Percentiles rank a stretch among this genome's conserved stretches.
Evolutionary conservation across 2,329 filamentous ascomycete species (phyloP).

Genomic region (Penicillium sumatraense): DNA sequence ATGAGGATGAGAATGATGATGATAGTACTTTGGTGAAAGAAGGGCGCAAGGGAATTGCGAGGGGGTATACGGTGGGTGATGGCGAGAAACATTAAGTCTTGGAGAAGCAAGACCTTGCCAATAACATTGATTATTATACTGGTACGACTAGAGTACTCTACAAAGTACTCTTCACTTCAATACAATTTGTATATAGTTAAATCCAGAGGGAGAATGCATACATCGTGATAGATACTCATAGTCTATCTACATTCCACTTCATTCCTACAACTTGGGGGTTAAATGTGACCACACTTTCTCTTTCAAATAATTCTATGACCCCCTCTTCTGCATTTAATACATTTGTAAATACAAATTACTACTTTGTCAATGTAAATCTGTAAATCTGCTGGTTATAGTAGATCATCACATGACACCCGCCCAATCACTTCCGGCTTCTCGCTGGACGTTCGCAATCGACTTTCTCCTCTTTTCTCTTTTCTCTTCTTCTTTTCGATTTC

Average conservation of each 20-base stretch:
- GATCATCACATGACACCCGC: slow-evolving; percentile 33
- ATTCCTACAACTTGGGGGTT: no score
- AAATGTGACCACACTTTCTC: no score
- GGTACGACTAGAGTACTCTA: no score
- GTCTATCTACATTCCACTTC: no score
- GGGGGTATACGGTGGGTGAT: slow-evolving; percentile 81
- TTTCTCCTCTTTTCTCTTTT: neutral
- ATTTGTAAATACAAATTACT: neutral
- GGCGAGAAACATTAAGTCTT: slow-evolving; percentile 40
- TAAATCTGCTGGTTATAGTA: neutral
- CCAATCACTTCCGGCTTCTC: neutral
- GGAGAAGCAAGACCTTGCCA: neutral
- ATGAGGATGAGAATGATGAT: slow-evolving; percentile 59
- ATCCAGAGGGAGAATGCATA: no score
- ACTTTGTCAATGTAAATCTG: neutral
- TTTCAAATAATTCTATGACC: no score
- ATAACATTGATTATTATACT: no score
- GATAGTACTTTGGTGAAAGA: slow-evolving; percentile 75
- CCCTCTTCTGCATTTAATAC: neutral
- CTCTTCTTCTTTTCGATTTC: neutral
- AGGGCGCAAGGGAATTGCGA: slow-evolving; percentile 83
- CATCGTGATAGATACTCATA: no score
- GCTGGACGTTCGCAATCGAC: neutral
- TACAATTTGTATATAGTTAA: no score
- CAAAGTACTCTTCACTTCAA: no score